Conservation (phyloP, 768 basidiomycete species). For the Kondoa malvinella region DNA sequence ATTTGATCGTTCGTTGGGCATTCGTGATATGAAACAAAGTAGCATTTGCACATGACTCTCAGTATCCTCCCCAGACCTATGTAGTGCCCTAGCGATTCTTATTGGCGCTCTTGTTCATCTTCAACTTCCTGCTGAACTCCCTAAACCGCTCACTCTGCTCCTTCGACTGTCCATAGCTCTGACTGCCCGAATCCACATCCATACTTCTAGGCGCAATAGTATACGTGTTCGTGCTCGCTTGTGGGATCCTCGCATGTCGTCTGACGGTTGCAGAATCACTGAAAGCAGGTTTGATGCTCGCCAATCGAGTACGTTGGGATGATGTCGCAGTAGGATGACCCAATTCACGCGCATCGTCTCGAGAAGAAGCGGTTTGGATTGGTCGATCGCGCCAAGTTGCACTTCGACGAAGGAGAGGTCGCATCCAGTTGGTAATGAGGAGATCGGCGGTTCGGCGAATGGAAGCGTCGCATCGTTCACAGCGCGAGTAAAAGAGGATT, state of each 20-base stretch:
- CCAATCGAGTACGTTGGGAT: neutral
- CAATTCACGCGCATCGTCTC: neutral
- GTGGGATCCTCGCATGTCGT: conserved; percentile 16
- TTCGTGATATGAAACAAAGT: no score
- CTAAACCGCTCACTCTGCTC: conserved; percentile 2
- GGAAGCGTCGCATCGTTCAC: conserved; percentile 67
- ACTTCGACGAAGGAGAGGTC: conserved; percentile 78
- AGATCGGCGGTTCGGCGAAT: conserved; percentile 65
- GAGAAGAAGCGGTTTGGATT: neutral
- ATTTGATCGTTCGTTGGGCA: no score
- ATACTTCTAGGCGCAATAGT: conserved; percentile 9
- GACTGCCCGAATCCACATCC: neutral
- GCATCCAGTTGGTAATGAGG: conserved; percentile 64
- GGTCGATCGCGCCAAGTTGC: conserved; percentile 43
- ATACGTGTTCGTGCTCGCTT: conserved; percentile 12
- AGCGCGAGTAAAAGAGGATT: conserved; percentile 88
- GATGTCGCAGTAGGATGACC: neutral
- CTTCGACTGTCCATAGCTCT: neutral
- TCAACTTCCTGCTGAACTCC: neutral
- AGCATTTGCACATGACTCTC: no score
- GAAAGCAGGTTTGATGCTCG: neutral
- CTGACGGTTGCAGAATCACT: neutral
- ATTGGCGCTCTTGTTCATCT: neutral
- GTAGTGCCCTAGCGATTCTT: neutral
- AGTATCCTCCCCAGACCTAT: no score